Base-by-base conservation (phyloP, 441 rosid genomes). In the Manihot esculenta region DNA sequence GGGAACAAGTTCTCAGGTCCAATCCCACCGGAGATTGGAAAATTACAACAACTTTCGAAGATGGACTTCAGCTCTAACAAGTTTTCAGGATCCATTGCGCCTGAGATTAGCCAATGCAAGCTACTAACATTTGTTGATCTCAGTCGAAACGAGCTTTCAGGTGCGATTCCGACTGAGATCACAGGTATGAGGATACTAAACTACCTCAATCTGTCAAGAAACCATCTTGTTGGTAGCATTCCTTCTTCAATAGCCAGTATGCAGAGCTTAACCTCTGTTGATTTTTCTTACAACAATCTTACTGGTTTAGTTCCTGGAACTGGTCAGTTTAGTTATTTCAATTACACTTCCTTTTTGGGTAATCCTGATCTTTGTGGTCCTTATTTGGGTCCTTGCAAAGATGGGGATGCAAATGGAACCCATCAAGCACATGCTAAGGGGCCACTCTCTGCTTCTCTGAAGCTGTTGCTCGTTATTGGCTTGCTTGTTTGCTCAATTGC, bases 191-290 rank as follows among this genome's bases (percentile, higher is more conserved):
- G 80, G 89, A 92, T 94, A 68, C 64, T 94, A 78, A 92, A 92
- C 73, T 94, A 94, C 85, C 85, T 94, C 44, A 94, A 94, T 77
- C 76, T 94, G 21, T 94, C 97, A 24, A 87, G 92, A 73, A 94
- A 94, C 78, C 87, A 86, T 77, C 85, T 94, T 10, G 62, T 85
- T 1, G 99, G 99, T 47, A 70, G 83, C 76, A 88, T 94, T 77
- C 99, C 99, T 30, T 30, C 87, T 17, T 85, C 97, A 2, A 85
- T 94, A 72, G 77, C 99, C 14, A 71, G 84, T 51, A 94, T 94
- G 99, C 99, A 92, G 82, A 92, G 97, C 79, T 82, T 94, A 71
- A 94, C 99, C 9, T 90, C 97, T 4, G 94, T 94, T 53, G 99
- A 94, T 85, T 94, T 94, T 77, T 92, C 97, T 3, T 94, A 88